These are phyloP conservation scores for Roridomyces roridus DNA, from an alignment of 768 basidiomycete species.

Conservation along the genomic window DNA sequence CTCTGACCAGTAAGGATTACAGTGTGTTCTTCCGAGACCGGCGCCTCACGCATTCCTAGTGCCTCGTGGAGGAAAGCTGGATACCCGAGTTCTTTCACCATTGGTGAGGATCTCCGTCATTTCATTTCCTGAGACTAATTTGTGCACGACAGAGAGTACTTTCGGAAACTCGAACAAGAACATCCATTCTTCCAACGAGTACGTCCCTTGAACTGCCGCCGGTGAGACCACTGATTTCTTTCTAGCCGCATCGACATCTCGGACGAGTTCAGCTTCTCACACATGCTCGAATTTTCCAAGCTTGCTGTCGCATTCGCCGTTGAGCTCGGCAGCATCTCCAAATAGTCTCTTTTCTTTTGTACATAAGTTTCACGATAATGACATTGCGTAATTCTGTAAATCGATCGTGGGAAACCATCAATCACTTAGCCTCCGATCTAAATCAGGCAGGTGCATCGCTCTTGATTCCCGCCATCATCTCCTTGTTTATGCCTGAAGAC, in stretches of 20 bases:
- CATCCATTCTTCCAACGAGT: slow-evolving; percentile 87
- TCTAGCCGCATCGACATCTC: slow-evolving; percentile 83
- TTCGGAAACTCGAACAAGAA: slow-evolving; percentile 83
- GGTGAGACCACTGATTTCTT: slow-evolving; percentile 18
- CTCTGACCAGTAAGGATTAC: slow-evolving; percentile 81
- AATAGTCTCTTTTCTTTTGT: slow-evolving; percentile 23
- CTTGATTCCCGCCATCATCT: no score
- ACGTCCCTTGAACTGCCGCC: slow-evolving; percentile 37
- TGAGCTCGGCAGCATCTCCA: slow-evolving; percentile 65
- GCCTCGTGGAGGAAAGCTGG: slow-evolving; percentile 89
- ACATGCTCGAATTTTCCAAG: slow-evolving; percentile 91
- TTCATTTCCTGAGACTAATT: slow-evolving; percentile 18
- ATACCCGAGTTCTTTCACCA: slow-evolving; percentile 84
- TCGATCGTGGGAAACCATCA: no score
- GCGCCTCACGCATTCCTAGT: slow-evolving; percentile 36
- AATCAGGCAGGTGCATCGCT: no score
- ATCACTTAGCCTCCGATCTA: no score
- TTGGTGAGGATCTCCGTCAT: slow-evolving; percentile 54
- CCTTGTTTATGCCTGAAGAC: slow-evolving; percentile 15
- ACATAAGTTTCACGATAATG: no score
- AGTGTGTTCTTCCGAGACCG: slow-evolving; percentile 33
- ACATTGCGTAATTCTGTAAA: no score
- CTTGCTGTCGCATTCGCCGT: slow-evolving; percentile 80
- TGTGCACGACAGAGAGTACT: slow-evolving; percentile 58
- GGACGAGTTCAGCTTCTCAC: slow-evolving; percentile 86